A percentile compares a stretch with the other conserved stretches of the same genome.
Evolutionary conservation across 805 yeast species (phyloP).

Genomic region (Yarrowia yakushimensis): DNA sequence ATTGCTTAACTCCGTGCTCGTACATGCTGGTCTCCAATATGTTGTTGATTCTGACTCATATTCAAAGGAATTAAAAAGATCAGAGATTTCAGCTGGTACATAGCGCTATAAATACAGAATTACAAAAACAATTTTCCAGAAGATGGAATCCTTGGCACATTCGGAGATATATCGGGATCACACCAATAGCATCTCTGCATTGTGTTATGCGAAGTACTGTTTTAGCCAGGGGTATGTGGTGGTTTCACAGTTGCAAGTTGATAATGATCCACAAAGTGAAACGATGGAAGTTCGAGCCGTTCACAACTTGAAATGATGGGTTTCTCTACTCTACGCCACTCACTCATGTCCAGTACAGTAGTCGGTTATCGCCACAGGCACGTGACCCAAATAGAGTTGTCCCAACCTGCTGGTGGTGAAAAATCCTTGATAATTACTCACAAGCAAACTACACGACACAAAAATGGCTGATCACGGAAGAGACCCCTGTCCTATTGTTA

Average conservation of each 20-base stretch:
- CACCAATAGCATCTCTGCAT: neutral
- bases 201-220: neutral
- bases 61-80: too few species aligned
- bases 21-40: neutral
- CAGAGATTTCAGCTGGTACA: too few species aligned
- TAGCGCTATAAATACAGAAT: too few species aligned
- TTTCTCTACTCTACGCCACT: too few species aligned
- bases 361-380: neutral
- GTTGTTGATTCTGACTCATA: too few species aligned
- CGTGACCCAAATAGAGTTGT: constrained; percentile 10
- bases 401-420: constrained; percentile 21
- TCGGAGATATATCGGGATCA: neutral
- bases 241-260: too few species aligned
- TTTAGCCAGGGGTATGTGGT: too few species aligned
- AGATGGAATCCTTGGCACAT: neutral
- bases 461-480: constrained; percentile 72
- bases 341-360: neutral
- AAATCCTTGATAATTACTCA: constrained; percentile 18
- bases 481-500: constrained; percentile 98
- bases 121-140: too few species aligned
- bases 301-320: too few species aligned
- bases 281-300: too few species aligned
- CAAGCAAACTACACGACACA: constrained; percentile 11
- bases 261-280: too few species aligned
- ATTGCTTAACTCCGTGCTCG: neutral